These are phyloP conservation scores for Hansfordia pulvinata DNA, from an alignment of 2,329 filamentous ascomycete genomes.

Conservation along the genomic window DNA sequence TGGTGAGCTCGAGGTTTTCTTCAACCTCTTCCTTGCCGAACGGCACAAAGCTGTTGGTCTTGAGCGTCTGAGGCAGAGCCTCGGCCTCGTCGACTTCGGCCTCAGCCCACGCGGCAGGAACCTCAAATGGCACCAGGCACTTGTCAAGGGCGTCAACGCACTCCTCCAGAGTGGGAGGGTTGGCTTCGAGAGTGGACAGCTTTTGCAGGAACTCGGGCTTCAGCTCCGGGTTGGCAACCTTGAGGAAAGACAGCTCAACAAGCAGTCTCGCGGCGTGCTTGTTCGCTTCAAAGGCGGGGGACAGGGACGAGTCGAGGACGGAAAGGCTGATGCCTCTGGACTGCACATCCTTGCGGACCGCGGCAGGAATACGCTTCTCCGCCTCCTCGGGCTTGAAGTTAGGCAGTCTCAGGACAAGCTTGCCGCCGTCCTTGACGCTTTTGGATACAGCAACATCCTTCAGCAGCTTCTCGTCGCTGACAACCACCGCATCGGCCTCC, in stretches of 20 bases:
- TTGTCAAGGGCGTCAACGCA: constrained; percentile 54
- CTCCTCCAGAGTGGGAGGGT: constrained; percentile 34
- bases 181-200: constrained; percentile 44
- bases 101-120: constrained; percentile 70
- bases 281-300: constrained; percentile 55
- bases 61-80: constrained; percentile 49
- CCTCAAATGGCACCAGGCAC: constrained; percentile 58
- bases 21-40: constrained; percentile 69
- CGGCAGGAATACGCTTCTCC: constrained; percentile 68
- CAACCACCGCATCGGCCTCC: constrained; percentile 63
- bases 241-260: constrained; percentile 71
- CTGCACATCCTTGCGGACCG: constrained; percentile 58
- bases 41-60: constrained; percentile 66
- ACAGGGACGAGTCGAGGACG: constrained; percentile 58
- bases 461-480: constrained; percentile 70
- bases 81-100: constrained; percentile 42
- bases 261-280: constrained; percentile 49
- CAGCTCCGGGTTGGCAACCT: constrained; percentile 55
- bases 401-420: constrained; percentile 62
- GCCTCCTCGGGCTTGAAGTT: constrained; percentile 77
- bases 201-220: constrained; percentile 51
- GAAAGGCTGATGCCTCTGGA: constrained; percentile 59
- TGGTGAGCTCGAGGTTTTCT: constrained; percentile 47
- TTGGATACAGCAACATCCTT: constrained; percentile 63
- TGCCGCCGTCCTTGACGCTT: constrained; percentile 55